phyloP scores from a whole-genome alignment of 78 protist species.

The Dictyostelium brefeldianum region DNA sequence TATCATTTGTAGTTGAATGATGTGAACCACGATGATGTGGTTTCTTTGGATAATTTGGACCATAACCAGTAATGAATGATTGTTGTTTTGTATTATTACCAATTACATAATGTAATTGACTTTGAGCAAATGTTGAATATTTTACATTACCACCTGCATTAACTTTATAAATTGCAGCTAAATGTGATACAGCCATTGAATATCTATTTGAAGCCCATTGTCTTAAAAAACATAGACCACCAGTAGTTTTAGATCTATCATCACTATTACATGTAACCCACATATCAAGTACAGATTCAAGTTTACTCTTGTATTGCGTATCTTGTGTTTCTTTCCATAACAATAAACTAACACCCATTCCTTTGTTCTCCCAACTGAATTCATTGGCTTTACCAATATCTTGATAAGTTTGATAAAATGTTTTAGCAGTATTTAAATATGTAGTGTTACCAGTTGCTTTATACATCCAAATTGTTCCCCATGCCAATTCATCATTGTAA shows the following conservation, averaged over 20 bases:
- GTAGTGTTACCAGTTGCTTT: slow-evolving; percentile 6
- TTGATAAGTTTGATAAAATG: not conserved
- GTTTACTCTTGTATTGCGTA: not conserved
- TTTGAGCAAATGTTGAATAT: not conserved
- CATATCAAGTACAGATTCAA: not conserved
- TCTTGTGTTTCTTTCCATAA: not conserved
- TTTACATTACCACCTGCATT: not conserved
- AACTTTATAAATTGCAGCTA: not conserved
- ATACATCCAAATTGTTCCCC: slow-evolving; percentile 40
- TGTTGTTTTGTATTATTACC: slow-evolving; percentile 13
- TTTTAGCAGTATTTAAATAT: not conserved
- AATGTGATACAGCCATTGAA: slow-evolving; percentile 21
- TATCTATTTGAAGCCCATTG: slow-evolving; percentile 53
- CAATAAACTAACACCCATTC: not conserved
- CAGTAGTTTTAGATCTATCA: not conserved
- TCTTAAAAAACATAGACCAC: slow-evolving; percentile 2
- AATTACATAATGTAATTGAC: slow-evolving; percentile 23
- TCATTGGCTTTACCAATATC: not conserved
- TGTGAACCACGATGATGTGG: slow-evolving; percentile 71
- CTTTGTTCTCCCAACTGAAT: slow-evolving; percentile 36
- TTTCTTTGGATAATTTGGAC: slow-evolving; percentile 22
- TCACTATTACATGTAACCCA: not conserved
- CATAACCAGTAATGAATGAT: slow-evolving; percentile 46
- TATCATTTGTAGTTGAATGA: slow-evolving; percentile 18
- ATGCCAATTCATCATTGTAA: slow-evolving; percentile 22